Base-by-base conservation (phyloP, 2,329 filamentous ascomycete species). In the Botrytis pseudocinerea region DNA sequence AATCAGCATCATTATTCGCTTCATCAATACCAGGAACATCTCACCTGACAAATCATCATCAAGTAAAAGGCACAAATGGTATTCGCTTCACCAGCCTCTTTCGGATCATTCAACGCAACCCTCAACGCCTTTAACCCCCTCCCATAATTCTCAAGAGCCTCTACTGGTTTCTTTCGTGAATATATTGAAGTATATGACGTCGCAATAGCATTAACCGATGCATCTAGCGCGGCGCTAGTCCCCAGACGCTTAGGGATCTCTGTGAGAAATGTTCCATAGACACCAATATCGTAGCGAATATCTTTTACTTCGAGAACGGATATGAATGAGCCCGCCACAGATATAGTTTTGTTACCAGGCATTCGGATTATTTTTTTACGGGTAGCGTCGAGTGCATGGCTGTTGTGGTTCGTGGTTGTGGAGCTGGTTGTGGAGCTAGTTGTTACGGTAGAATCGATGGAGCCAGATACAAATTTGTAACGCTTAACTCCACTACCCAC, bases 21-120 rank as follows among this genome's bases (percentile, higher is more conserved):
- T n/a, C 2, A 3, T 40, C n/a, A 2, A 28, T 7, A n/a, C 6
- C 12, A 46, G 40, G 5, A 10, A 12, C 18, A 25, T 18, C 70
- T 66, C 18, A 59, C 70, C 42, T 66, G 42, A 22, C 59, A 66
- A 59, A 71, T 65, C 70, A 66, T 51, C 70, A 71, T 71, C 25
- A 71, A 42, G 35, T 71, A 71, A n/a, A 71, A 54, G 1, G 70
- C 70, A 57, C 70, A 71, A 22, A 71, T 40, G n/a, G 70, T 71
- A 20, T 71, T 64, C 20, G 32, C 62, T 20, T 62, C 32, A 3
- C 16, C 42, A 16, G 46, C 59, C 69, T 71, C 60, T n/a, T 32
- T 59, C 8, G 61, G 70, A 32, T 66, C 60, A 44, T 66, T 66
- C 20, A 71, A 44, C 18, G 54, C n/a, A 28, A 63, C 40, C 20